Conservation (phyloP, 495 filamentous ascomycete genomes). For the Penicillium odoratum region DNA sequence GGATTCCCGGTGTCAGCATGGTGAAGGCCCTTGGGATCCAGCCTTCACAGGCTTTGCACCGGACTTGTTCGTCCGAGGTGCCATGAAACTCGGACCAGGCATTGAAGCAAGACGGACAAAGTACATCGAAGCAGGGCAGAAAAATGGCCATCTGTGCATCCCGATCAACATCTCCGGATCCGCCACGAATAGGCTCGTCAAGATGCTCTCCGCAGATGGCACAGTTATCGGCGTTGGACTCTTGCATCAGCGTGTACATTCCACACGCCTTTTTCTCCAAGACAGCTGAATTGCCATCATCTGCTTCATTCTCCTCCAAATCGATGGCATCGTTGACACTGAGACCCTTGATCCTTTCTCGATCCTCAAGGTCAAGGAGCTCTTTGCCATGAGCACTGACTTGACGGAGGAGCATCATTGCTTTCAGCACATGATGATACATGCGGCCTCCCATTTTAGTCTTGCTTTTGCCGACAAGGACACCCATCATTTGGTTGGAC, state of each 20-base stretch:
- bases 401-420: conserved; percentile 85
- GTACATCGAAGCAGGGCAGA: conserved; percentile 78
- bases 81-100: conserved; percentile 30
- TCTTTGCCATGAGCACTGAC: conserved; percentile 92
- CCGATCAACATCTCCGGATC: conserved; percentile 51
- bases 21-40: conserved; percentile 60
- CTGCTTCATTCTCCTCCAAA: conserved; percentile 70
- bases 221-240: conserved; percentile 72
- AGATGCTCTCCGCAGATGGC: conserved; percentile 66
- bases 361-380: conserved; percentile 77
- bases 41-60: conserved; percentile 67
- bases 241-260: conserved; percentile 76
- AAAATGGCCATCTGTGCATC: conserved; percentile 71
- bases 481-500: conserved; percentile 60
- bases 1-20: conserved; percentile 63
- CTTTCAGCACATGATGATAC: conserved; percentile 86
- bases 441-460: conserved; percentile 74
- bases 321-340: conserved; percentile 81
- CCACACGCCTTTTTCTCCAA: conserved; percentile 72
- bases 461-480: conserved; percentile 51
- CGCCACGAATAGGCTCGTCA: conserved; percentile 33
- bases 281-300: conserved; percentile 56
- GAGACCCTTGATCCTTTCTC: conserved; percentile 74
- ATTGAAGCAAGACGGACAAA: conserved; percentile 73
- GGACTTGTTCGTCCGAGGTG: conserved; percentile 24